Conservation (phyloP, 306 rosid genomes). For the Lupinus albus region DNA sequence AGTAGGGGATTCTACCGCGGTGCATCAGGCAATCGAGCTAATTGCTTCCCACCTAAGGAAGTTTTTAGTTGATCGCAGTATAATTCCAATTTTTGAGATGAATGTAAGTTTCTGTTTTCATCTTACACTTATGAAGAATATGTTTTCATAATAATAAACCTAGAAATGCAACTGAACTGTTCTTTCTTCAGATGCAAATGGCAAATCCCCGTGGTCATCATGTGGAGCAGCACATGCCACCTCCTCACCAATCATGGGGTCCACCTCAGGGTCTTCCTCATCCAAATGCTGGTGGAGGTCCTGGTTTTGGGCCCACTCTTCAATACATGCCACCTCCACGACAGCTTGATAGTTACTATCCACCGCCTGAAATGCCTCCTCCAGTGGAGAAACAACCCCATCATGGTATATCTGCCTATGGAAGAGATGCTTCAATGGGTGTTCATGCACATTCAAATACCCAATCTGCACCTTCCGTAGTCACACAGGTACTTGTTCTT, state of each 20-base stretch:
- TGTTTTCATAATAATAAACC: constrained; percentile 15
- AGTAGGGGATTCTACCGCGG: constrained; percentile 77
- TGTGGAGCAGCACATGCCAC: constrained; percentile 74
- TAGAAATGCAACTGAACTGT: constrained; percentile 34
- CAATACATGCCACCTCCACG: constrained; percentile 89
- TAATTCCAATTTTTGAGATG: constrained; percentile 87
- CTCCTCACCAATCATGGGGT: constrained; percentile 93
- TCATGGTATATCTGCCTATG: constrained; percentile 95
- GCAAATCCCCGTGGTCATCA: constrained; percentile 54
- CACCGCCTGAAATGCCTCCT: constrained; percentile 71
- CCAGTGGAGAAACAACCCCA: constrained; percentile 89
- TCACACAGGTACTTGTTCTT: constrained; percentile 71
- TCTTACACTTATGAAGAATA: constrained; percentile 3
- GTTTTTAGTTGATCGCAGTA: constrained; percentile 87
- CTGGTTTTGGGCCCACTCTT: constrained; percentile 76
- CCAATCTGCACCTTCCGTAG: constrained; percentile 79
- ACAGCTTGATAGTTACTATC: constrained; percentile 79
- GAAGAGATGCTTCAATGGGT: constrained; percentile 79
- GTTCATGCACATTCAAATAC: constrained; percentile 68
- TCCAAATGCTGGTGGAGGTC: constrained; percentile 81
- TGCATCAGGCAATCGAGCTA: constrained; percentile 87
- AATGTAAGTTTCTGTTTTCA: constrained; percentile 55
- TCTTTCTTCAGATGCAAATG: constrained; percentile 80
- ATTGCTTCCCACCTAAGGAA: constrained; percentile 92
- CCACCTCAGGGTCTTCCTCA: constrained; percentile 76